Base-by-base conservation (phyloP, 2,329 filamentous ascomycete genomes). In the Alternaria ventricosa region DNA sequence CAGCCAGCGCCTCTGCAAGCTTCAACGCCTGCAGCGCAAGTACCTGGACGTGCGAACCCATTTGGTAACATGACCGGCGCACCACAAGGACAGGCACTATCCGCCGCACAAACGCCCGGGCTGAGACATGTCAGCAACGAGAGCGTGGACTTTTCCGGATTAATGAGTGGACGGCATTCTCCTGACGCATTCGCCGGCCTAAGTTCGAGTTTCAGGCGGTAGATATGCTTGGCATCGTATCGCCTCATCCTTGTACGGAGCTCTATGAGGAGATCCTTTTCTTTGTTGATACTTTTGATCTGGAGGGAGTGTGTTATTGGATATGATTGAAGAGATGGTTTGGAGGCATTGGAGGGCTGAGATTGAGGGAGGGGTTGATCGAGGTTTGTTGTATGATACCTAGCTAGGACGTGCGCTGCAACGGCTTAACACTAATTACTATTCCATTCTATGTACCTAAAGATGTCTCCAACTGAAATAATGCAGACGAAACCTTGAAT, bases 111-210 rank as follows among this genome's bases (percentile, higher is more conserved):
- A 33, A 69, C 65, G 3, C 69, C 68, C 60, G 59, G 66, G 15
- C 27, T 72, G 6, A 68, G 87, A 73, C 80, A 87, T 81, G 78
- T 81, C 15, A 94, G 90, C 72, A 86, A 91, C 53, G 92, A 94
- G 74, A 94, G 91, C 77, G 87, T 92, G 77, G 83, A 84, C 63
- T 85, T 85, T 64, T 87, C 84, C 59, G 85, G 89, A 68, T 87
- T 91, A 44, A 84, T 88, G 78, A 86, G 71, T 71, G 92, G 92
- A 10, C 84, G 92, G 45, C 91, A 94, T 74, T 93, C 91, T 71
- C 92, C 92, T 4, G 92, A 94, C 79, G 92, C 92, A 13, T 94
- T 94, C 84, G 88, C 91, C 3, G 92, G 90, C 55, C 82, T 94
- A 67, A 93, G 90, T 72, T 88, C 90, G 49, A 79, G 81, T 61